Evolutionary conservation across 75 land plant genomes (phyloP).

Genomic region (Cryptomeria japonica): DNA sequence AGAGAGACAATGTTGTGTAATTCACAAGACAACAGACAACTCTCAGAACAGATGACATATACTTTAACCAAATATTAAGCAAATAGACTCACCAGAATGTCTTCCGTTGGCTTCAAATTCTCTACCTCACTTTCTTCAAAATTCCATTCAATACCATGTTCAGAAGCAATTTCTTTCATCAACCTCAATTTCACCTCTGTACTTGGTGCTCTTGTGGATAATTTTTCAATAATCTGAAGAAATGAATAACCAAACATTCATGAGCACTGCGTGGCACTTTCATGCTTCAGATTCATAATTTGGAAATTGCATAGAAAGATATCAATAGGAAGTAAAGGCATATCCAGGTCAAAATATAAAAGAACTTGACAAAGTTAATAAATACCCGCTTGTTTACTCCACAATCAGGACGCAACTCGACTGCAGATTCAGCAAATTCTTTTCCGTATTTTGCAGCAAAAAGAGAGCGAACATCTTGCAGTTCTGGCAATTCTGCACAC

Average conservation of each 20-base stretch:
- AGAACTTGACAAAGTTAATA: background rate
- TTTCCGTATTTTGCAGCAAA: slow-evolving; percentile 57
- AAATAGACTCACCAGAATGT: background rate
- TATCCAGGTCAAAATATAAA: slow-evolving; percentile 13
- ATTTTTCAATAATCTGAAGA: slow-evolving; percentile 56
- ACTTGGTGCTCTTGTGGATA: slow-evolving; percentile 51
- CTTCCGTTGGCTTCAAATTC: background rate
- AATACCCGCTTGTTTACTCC: slow-evolving; percentile 54
- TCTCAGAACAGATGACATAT: background rate
- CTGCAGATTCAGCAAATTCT: slow-evolving; percentile 56
- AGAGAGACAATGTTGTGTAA: background rate
- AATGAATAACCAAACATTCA: background rate
- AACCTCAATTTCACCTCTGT: slow-evolving; percentile 43
- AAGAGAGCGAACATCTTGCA: slow-evolving; percentile 57
- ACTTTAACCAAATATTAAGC: background rate
- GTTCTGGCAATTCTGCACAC: slow-evolving; percentile 75
- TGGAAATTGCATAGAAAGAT: slow-evolving; percentile 1
- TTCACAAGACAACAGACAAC: background rate
- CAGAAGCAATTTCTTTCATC: slow-evolving; percentile 52
- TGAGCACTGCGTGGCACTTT: background rate
- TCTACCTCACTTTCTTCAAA: slow-evolving; percentile 24
- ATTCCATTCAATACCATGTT: slow-evolving; percentile 38
- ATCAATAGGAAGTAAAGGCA: background rate
- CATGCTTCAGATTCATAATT: background rate
- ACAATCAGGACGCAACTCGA: slow-evolving; percentile 54